Evolutionary conservation across 352 stramenopile species (phyloP), one percentile per base, ranked within the genome.

Genomic region (Globisporangium alternatum): DNA sequence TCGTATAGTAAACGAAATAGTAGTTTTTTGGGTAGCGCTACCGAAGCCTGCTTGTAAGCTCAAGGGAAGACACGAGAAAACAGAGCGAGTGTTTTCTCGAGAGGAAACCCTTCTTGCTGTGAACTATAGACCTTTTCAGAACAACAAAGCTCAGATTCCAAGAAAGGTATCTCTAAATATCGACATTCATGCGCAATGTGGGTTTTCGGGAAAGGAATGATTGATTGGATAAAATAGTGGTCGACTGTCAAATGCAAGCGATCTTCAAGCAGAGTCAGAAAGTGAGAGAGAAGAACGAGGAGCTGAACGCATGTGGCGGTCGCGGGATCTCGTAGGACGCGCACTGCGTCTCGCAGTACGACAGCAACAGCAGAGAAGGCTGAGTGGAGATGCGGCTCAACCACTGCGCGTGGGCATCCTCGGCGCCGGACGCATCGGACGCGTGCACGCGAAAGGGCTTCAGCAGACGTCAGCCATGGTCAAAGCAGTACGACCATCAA

Each of bases 401-500:
- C 62, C 62, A 12, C 56, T 90, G 55, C 81, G 80, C 13, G 80
- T 93, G 13, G 85, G 81, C 7, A 85, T 93, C 53, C 64, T 93
- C 5, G 85, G 85, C 31, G 82, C 76, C 8, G 85, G 85, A 28
- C 81, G 85, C 39, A 93, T 93, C 56, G 85, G 73, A 8, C 54
- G 72, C 59, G 78, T 93, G 39, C 85, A 93, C 58, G 78, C 74
- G 2, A 60, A 86, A 25, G 67, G 77, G 12, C 64, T 93, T 7
- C 65, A 56, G 12, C 53, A 35, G 30, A 58, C 22, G 6, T 66
- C 54, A 9, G 61, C 69, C 53, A 22, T 61, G 75, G 64, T 69
- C 60, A 37, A 60, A 52, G 28, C 47, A 68, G 44, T 73, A 22
- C 28, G 25, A 33, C 1, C 9, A 17, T 19, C 10, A 12, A 53